A percentile compares a stretch with the other conserved stretches of the same genome.
These are phyloP conservation scores for Hypomontagnella monticulosa DNA, from an alignment of 495 filamentous ascomycete genomes.

Conservation along the genomic window DNA sequence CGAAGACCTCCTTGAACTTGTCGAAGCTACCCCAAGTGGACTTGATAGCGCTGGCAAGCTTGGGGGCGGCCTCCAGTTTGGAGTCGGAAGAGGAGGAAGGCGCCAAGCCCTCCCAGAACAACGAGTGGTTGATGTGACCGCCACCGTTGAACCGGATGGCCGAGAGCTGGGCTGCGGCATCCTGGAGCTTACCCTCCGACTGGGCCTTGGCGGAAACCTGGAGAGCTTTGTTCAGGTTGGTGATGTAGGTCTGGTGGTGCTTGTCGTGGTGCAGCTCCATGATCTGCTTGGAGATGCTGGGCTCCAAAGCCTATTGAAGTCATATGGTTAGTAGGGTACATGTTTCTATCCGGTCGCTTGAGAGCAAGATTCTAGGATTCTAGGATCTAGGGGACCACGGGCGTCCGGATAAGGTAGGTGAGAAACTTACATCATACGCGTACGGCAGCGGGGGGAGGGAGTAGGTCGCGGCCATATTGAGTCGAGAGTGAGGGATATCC, in stretches of 20 bases:
- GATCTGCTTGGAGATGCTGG: slow-evolving; percentile 88
- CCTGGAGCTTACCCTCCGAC: slow-evolving; percentile 62
- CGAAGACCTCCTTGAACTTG: slow-evolving; percentile 79
- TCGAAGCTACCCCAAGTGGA: slow-evolving; percentile 72
- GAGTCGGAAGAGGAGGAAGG: slow-evolving; percentile 60
- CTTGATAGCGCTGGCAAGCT: slow-evolving; percentile 70
- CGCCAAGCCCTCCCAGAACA: slow-evolving; percentile 94
- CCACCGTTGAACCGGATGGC: slow-evolving; percentile 91
- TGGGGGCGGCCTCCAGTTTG: slow-evolving; percentile 66
- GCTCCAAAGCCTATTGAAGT: slow-evolving; percentile 74
- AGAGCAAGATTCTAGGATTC: too few species aligned
- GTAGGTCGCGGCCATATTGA: slow-evolving; percentile 48
- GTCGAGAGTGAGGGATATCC: neutral
- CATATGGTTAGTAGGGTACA: slow-evolving; percentile 19
- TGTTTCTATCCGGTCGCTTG: too few species aligned
- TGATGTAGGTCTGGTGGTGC: slow-evolving; percentile 79
- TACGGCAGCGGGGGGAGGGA: slow-evolving; percentile 56
- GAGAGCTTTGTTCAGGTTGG: slow-evolving; percentile 70
- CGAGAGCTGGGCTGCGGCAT: slow-evolving; percentile 70
- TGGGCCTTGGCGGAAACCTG: slow-evolving; percentile 63
- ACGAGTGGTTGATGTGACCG: slow-evolving; percentile 89
- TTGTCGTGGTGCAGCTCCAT: slow-evolving; percentile 87
- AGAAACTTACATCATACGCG: slow-evolving; percentile 55
- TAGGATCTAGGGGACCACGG: too few species aligned
- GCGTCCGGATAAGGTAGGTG: neutral